Base-by-base conservation (phyloP, 2,329 filamentous ascomycete species). In the Xylariaceae sp. region DNA sequence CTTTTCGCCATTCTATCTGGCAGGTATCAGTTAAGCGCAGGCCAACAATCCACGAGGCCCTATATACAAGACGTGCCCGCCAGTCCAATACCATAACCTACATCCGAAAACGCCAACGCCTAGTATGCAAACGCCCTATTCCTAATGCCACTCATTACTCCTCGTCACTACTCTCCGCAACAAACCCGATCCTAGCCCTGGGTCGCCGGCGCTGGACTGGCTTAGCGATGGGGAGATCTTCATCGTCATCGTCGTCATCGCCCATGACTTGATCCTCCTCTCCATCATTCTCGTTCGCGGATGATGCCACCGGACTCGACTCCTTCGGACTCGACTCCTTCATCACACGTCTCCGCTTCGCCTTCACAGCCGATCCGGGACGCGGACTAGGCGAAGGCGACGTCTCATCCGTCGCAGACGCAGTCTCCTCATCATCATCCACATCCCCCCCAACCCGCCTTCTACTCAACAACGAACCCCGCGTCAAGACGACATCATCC, bases 91-190 rank as follows among this genome's bases (percentile, higher is more conserved):
- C 23, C 23, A 5, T 30, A 2, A 17, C 17, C 17, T 17, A 23
- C 23, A 23, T 3, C 23, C 23, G 23, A 23, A 30, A 30, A 30
- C 53, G 15, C 39, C 55, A 47, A 15, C 7, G 7, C 44, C 7
- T 34, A n/a, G 34, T 51, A 69, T 68, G 64, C 64, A 63, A 63
- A 53, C 9, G 3, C 37, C 37, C 11, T 13, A 1, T 48, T 15
- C 42, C 23, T 53, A 44, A 60, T 48, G 48, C 51, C 44, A 9
- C n/a, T n/a, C 51, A 65, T 69, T 68, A 75, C 57, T 82, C 80
- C 63, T 84, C 81, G 52, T 86, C 83, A 68, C 83, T 84, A 61
- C 82, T 85, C 66, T 86, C 82, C 42, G 84, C 67, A 51, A 86
- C 71, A 62, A 86, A 86, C 0, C 83, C 83, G 15, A 78, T 78